Evolutionary conservation across 1,284 basidiomycete species (phyloP).

Genomic region (Coriolopsis trogii): DNA sequence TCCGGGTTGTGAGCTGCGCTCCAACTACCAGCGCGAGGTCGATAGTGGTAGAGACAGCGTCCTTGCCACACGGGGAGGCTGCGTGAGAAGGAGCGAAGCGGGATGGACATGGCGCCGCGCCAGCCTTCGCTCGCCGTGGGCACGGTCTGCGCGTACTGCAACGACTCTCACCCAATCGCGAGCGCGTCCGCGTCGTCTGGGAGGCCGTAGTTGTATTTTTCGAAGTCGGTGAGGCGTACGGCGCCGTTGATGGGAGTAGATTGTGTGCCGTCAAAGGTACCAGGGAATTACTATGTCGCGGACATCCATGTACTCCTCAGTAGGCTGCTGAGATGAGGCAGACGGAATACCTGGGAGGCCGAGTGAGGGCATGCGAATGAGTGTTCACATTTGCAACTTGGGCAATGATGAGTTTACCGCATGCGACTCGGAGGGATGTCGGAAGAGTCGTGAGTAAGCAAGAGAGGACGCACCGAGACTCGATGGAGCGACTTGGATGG

Average conservation of each 20-base stretch:
- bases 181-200: conserved; percentile 13
- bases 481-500: conserved; percentile 64
- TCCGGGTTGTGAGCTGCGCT: conserved; percentile 3
- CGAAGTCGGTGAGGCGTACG: conserved; percentile 19
- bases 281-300: conserved; percentile 18
- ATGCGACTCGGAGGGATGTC: conserved; percentile 42
- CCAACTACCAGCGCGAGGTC: conserved; percentile 11
- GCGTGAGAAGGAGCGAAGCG: conserved; percentile 13
- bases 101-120: conserved; percentile 20
- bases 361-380: conserved; percentile 15
- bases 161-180: conserved; percentile 17
- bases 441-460: conserved; percentile 41
- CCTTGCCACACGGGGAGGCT: conserved; percentile 7
- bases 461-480: conserved; percentile 53
- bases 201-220: conserved; percentile 20
- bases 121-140: conserved; percentile 21
- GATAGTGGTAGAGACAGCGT: conserved; percentile 11
- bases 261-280: conserved; percentile 18
- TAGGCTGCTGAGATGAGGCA: background rate
- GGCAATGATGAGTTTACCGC: conserved; percentile 80
- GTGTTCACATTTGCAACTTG: conserved; percentile 70
- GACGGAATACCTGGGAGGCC: conserved; percentile 2
- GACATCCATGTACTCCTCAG: conserved; percentile 11
- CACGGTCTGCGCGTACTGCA: conserved; percentile 14
- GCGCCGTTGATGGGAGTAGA: conserved; percentile 12